Evolutionary conservation across 371 early-diverging fungal genomes (phyloP).

Genomic region (Mortierella sp.): DNA sequence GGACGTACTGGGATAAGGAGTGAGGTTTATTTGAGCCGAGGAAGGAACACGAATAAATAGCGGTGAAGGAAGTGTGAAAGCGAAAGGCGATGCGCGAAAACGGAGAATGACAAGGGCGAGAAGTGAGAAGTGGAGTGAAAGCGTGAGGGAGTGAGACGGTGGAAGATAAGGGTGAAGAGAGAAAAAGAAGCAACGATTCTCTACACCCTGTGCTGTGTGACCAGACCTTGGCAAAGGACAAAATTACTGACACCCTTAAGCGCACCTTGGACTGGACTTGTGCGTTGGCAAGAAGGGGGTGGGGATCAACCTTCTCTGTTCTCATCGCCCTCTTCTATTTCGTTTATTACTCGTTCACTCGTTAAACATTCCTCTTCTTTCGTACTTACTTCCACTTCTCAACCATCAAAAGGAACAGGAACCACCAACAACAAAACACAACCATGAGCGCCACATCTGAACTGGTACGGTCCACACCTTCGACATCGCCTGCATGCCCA

Average conservation of each 20-base stretch:
- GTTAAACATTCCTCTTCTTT: background rate
- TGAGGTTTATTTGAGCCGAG: background rate
- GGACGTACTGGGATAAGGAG: background rate
- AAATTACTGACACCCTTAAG: background rate
- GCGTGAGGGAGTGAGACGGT: background rate
- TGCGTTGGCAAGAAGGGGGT: background rate
- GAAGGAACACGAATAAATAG: background rate
- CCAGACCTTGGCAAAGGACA: background rate
- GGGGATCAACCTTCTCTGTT: background rate
- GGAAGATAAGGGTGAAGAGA: background rate
- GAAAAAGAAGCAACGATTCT: background rate
- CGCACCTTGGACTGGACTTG: too few relatives aligned
- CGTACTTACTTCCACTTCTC: background rate
- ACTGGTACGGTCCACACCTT: slow-evolving; percentile 17
- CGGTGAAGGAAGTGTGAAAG: background rate
- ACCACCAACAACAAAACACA: background rate
- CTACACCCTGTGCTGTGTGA: background rate
- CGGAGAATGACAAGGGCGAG: background rate
- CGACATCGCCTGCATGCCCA: background rate
- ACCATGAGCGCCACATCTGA: slow-evolving; percentile 36
- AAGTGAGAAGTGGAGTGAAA: background rate
- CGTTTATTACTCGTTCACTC: background rate
- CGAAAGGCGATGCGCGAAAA: background rate
- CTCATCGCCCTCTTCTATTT: background rate
- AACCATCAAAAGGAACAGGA: background rate